These are phyloP conservation scores for Oryza rufipogon DNA, from an alignment of 176 grass and related monocot genomes.

Conservation along the genomic window DNA sequence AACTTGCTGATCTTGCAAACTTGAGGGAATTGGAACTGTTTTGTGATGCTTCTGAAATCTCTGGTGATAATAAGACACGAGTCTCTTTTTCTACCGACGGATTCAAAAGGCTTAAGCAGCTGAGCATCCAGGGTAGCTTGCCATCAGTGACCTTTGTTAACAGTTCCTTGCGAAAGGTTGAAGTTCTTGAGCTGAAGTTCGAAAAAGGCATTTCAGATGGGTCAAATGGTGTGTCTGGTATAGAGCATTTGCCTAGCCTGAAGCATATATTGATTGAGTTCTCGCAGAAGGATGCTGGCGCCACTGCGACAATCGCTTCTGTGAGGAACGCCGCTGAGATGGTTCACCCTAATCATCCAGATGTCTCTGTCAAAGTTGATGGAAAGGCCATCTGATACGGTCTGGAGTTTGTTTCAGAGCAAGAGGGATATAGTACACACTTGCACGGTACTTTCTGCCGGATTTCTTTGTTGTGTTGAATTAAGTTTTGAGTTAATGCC, in stretches of 20 bases:
- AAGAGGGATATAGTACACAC: neutral
- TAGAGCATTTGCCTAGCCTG: conserved; percentile 38
- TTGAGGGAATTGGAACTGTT: conserved; percentile 41
- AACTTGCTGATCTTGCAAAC: conserved; percentile 7
- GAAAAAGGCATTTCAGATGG: conserved; percentile 27
- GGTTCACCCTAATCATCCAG: conserved; percentile 11
- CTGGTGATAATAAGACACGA: neutral
- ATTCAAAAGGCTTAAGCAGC: conserved; percentile 25
- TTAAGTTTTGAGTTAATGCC: conserved; percentile 10
- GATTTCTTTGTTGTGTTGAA: neutral
- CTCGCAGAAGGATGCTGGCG: conserved; percentile 5
- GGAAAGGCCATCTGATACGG: neutral
- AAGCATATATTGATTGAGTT: conserved; percentile 41
- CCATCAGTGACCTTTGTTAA: conserved; percentile 30
- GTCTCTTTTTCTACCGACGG: conserved; percentile 23
- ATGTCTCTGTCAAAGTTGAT: neutral
- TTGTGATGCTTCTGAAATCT: conserved; percentile 24
- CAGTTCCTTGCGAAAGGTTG: neutral
- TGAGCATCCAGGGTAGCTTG: conserved; percentile 15
- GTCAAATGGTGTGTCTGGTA: conserved; percentile 29
- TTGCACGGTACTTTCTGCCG: neutral
- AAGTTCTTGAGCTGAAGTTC: conserved; percentile 40
- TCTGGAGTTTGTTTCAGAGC: neutral
- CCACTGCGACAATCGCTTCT: neutral
- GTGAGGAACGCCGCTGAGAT: neutral